Evolutionary conservation across 2,329 filamentous ascomycete genomes (phyloP).

Genomic region (Thielaviopsis populi): DNA sequence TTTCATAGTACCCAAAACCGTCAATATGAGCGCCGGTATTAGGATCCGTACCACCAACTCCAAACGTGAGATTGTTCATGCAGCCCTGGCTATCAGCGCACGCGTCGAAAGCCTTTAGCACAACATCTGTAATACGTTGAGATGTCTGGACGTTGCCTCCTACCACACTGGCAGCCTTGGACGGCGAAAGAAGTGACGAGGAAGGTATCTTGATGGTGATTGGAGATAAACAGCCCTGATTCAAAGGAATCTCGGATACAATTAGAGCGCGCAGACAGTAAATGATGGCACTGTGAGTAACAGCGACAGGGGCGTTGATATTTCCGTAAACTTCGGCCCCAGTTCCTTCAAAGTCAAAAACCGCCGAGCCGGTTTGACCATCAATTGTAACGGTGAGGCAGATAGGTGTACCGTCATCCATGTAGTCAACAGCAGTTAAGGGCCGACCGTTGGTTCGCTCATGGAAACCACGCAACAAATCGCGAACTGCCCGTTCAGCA

Average conservation of each 20-base stretch:
- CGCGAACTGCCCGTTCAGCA: conserved; percentile 59
- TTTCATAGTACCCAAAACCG: conserved; percentile 44
- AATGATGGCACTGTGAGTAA: conserved; percentile 76
- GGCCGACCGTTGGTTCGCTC: conserved; percentile 56
- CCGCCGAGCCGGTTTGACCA: conserved; percentile 55
- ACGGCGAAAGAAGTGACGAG: conserved; percentile 59
- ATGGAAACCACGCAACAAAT: conserved; percentile 55
- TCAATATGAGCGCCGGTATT: conserved; percentile 25
- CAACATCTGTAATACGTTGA: conserved; percentile 32
- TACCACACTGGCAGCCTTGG: conserved; percentile 63
- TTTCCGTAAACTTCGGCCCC: conserved; percentile 69
- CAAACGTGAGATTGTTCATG: conserved; percentile 74
- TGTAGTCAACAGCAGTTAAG: conserved; percentile 58
- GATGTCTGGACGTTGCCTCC: conserved; percentile 56
- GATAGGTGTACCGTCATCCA: conserved; percentile 75
- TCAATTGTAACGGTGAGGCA: conserved; percentile 60
- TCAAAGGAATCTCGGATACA: conserved; percentile 66
- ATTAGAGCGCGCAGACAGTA: conserved; percentile 72
- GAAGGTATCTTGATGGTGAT: conserved; percentile 60
- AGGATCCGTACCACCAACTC: conserved; percentile 41
- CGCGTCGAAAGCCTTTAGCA: conserved; percentile 57
- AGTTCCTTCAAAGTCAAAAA: conserved; percentile 69
- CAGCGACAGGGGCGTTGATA: conserved; percentile 66
- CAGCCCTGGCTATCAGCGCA: conserved; percentile 68
- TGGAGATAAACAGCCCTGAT: conserved; percentile 66